Base-by-base conservation (phyloP, 768 basidiomycete species). In the Chalciporus pseudorubinellus region DNA sequence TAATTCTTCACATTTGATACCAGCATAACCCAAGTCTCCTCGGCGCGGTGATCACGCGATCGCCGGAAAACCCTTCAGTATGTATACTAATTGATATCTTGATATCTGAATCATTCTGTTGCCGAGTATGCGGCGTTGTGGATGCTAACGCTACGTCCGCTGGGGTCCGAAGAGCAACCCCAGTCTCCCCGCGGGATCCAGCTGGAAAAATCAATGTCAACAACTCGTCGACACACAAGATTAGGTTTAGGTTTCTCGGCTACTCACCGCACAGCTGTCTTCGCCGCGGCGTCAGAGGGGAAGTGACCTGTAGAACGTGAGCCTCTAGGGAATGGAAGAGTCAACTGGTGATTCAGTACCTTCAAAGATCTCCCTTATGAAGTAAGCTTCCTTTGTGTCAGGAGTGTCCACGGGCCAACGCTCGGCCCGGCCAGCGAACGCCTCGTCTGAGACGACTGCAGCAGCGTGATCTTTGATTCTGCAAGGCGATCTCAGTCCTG, bases 161-260 rank as follows among this genome's bases (percentile, higher is more conserved):
- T 94, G 26, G 97, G 97, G 69, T 99, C 97, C 26, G 91, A 73
- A 3, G 90, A 77, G 65, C 95, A 97, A 50, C 95, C 95, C 95
- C 95, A 99, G 69, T 98, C 95, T 50, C 85, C 89, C 61, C 92
- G 85, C 43, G 94, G 94, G 69, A 94, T 87, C 94, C 92, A 95
- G 56, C 89, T 89, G 67, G 45, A 55, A 28, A 56, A 19, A 14
- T 16, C 16, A 44, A 21, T 47, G 44, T 69, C 44, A 62, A 48
- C 43, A 51, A 36, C 20, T 20, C n/a, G n/a, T 46, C 44, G 19
- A 56, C 55, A 44, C 36, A 49, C 34, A 20, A 52, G 44, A 31
- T 24, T 53, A 20, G 20, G 33, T 45, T 21, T 13, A 56, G 49
- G 48, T 42, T 26, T 19, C 39, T 52, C 53, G 5, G 40, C 22